phyloP scores from a whole-genome alignment of 495 filamentous ascomycete genomes.

The Jackrogersella multiformis region DNA sequence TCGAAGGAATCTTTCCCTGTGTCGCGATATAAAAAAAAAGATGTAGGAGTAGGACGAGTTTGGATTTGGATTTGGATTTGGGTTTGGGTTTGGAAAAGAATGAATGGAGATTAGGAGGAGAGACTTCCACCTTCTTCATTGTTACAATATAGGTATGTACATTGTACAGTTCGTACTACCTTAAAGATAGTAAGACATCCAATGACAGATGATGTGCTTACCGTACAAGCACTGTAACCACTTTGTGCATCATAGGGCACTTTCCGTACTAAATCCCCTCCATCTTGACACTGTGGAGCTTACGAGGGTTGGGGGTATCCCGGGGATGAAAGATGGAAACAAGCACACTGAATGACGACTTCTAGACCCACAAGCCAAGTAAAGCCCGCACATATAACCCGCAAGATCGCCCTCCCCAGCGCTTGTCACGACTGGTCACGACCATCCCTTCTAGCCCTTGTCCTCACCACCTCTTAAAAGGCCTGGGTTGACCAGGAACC shows the following conservation, averaged over 20 bases:
- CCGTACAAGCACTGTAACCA: slow-evolving; percentile 23
- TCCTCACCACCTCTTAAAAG: not conserved
- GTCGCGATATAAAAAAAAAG: not conserved
- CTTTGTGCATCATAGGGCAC: not conserved
- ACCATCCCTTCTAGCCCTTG: not conserved
- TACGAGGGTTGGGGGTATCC: not conserved
- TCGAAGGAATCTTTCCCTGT: not conserved
- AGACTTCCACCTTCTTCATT: slow-evolving; percentile 5
- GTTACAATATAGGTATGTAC: not conserved
- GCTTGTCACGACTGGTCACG: slow-evolving; percentile 1
- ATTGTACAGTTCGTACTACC: not conserved
- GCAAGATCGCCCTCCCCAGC: slow-evolving; percentile 13
- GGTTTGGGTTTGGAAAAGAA: slow-evolving; percentile 1
- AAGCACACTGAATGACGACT: slow-evolving; percentile 30
- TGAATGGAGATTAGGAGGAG: not conserved
- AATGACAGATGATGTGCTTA: slow-evolving; percentile 8
- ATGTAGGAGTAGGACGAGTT: too few species aligned
- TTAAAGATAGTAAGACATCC: slow-evolving; percentile 7
- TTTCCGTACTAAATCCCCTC: slow-evolving; percentile 2
- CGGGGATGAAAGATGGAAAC: not conserved
- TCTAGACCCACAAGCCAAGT: slow-evolving; percentile 22
- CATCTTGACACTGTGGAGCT: slow-evolving; percentile 23
- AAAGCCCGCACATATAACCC: slow-evolving; percentile 6
- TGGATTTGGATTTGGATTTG: slow-evolving; percentile 3
- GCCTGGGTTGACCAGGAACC: slow-evolving; percentile 6